A percentile compares a stretch with the other conserved stretches of the same genome.
Evolutionary conservation across 345 rosid genomes (phyloP).

Genomic region (Bruguiera gymnorhiza): DNA sequence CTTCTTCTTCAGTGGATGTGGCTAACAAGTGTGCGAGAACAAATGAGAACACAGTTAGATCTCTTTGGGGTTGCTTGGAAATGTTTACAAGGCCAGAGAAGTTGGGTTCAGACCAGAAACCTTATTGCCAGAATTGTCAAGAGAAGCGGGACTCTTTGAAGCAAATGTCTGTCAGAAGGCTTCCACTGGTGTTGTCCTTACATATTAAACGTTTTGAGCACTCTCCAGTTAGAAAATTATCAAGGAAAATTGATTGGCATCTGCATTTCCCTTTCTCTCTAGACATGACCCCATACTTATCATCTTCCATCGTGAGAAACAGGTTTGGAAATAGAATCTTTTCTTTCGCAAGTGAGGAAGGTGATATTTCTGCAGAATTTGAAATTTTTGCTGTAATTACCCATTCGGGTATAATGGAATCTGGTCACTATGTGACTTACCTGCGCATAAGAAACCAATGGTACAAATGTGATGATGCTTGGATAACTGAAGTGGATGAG

Average conservation of each 20-base stretch:
- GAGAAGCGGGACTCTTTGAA: constrained; percentile 24
- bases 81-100: constrained; percentile 34
- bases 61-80: constrained; percentile 27
- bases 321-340: constrained; percentile 28
- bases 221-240: constrained; percentile 16
- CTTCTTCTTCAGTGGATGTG: constrained; percentile 1
- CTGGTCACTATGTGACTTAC: constrained; percentile 30
- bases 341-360: constrained; percentile 21
- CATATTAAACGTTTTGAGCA: constrained; percentile 33
- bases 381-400: constrained; percentile 30
- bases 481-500: constrained; percentile 31
- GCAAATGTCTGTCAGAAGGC: constrained; percentile 27
- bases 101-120: constrained; percentile 28
- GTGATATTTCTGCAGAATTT: constrained; percentile 21
- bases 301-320: constrained; percentile 23
- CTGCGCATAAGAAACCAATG: constrained; percentile 27
- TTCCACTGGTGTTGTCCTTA: constrained; percentile 31
- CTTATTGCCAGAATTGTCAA: constrained; percentile 27
- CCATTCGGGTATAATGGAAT: constrained; percentile 30
- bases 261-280: constrained; percentile 27
- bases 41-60: constrained; percentile 13
- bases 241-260: constrained; percentile 26
- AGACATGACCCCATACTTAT: constrained; percentile 27
- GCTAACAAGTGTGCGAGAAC: constrained; percentile 17
- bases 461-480: constrained; percentile 33